phyloP scores from a whole-genome alignment of 176 grass and related monocot species.

The Leersia perrieri region DNA sequence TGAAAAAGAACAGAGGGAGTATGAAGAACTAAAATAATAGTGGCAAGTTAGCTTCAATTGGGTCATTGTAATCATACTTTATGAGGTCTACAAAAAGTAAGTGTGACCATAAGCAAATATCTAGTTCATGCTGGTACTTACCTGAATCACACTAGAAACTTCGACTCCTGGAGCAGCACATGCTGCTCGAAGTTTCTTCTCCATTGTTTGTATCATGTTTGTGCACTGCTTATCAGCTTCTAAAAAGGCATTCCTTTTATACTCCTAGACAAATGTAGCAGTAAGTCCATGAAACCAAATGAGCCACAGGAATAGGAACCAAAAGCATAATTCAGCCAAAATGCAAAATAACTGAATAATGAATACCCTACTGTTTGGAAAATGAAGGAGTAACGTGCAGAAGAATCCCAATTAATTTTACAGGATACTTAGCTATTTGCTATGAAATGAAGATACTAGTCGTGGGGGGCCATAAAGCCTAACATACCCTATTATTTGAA shows the following conservation, averaged over 20 bases:
- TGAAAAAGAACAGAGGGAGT: background rate
- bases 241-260: constrained; percentile 67
- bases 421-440: background rate
- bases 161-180: constrained; percentile 53
- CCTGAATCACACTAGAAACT: constrained; percentile 61
- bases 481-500: background rate
- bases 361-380: background rate
- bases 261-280: constrained; percentile 50
- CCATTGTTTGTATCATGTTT: constrained; percentile 56
- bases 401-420: background rate
- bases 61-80: background rate
- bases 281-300: background rate
- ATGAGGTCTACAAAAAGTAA: background rate
- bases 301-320: background rate
- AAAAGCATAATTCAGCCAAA: background rate
- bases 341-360: background rate
- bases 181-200: constrained; percentile 58
- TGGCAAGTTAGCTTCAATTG: background rate
- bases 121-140: constrained; percentile 35
- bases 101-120: background rate
- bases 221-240: constrained; percentile 71
- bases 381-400: background rate
- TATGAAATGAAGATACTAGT: background rate
- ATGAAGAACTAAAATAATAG: background rate
- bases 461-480: background rate